A percentile compares a stretch with the other conserved stretches of the same genome.
phyloP scores from a whole-genome alignment of 306 rosid genomes.

The cucumber (Cucumis sativus) region Cucumber_9930_V3 NC_026657.2:21965501-21966000 shows the following conservation, averaged over 20 bases:
- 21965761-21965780: constrained; percentile 78
- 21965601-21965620: constrained; percentile 47
- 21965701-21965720: constrained; percentile 59
- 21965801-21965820: constrained; percentile 4
- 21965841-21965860: neutral
- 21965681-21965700: constrained; percentile 40
- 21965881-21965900: neutral
- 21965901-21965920: constrained; percentile 78
- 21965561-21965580: constrained; percentile 52
- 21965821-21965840: neutral
- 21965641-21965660: constrained; percentile 11
- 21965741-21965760: constrained; percentile 70
- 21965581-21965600: constrained; percentile 71
- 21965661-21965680: constrained; percentile 1
- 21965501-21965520: neutral
- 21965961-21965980: constrained; percentile 61
- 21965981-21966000: constrained; percentile 1
- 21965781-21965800: constrained; percentile 51
- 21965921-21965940: constrained; percentile 58
- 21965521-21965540: constrained; percentile 69
- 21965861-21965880: neutral
- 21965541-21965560: constrained; percentile 32
- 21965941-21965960: constrained; percentile 59
- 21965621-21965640: constrained; percentile 7
- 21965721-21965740: constrained; percentile 75